These are phyloP conservation scores for Diplodia seriata DNA, from an alignment of 2,329 filamentous ascomycete genomes.

Conservation along the genomic window DNA sequence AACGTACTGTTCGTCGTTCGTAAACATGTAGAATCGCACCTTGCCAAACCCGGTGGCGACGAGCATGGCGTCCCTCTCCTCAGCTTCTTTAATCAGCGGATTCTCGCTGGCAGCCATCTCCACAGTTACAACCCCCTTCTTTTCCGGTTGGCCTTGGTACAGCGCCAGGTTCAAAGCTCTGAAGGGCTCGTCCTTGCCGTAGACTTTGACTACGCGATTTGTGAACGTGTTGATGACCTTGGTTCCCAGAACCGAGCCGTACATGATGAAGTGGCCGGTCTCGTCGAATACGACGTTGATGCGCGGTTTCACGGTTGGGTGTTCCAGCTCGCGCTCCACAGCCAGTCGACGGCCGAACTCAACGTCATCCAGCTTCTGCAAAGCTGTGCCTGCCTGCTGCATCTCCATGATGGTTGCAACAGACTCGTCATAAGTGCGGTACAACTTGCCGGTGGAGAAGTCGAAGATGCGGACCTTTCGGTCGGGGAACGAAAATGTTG, in stretches of 20 bases:
- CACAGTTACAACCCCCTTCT: conserved; percentile 90
- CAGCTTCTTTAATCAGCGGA: conserved; percentile 89
- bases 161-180: conserved; percentile 81
- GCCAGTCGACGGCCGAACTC: conserved; percentile 91
- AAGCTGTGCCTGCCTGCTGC: conserved; percentile 89
- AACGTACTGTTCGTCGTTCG: conserved; percentile 74
- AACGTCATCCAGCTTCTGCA: conserved; percentile 82
- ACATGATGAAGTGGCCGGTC: conserved; percentile 92
- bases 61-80: conserved; percentile 87
- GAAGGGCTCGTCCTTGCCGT: conserved; percentile 87
- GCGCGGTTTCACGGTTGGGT: conserved; percentile 69
- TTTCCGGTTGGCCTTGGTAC: conserved; percentile 94
- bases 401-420: conserved; percentile 87
- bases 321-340: conserved; percentile 84
- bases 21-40: conserved; percentile 97
- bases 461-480: conserved; percentile 93
- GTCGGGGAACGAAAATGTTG: conserved; percentile 89
- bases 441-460: conserved; percentile 85
- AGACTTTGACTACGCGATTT: conserved; percentile 88
- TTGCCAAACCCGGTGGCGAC: conserved; percentile 84
- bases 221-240: conserved; percentile 97
- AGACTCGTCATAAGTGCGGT: conserved; percentile 94
- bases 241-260: conserved; percentile 88
- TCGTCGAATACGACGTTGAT: conserved; percentile 94
- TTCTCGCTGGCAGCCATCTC: conserved; percentile 97